Percentiles rank a stretch among this genome's conserved stretches.
These are phyloP conservation scores for Bipolaris gigantea DNA, from an alignment of 2,329 filamentous ascomycete genomes.

Conservation along the genomic window DNA sequence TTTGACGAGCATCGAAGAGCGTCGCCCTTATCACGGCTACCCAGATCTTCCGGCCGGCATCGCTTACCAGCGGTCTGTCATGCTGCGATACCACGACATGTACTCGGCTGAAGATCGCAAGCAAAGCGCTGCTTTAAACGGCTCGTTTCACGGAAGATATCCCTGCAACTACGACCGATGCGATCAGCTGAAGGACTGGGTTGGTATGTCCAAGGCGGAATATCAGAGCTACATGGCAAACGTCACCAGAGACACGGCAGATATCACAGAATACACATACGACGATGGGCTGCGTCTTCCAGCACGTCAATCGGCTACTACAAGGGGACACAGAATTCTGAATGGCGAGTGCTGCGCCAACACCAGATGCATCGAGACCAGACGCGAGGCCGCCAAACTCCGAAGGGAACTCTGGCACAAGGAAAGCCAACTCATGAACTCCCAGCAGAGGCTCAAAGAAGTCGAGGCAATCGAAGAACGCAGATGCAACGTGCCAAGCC, in stretches of 20 bases:
- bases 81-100: conserved; percentile 3
- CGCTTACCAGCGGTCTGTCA: conserved; percentile 4
- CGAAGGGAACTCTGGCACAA: neutral
- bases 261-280: neutral
- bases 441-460: neutral
- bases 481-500: neutral
- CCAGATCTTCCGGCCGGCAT: conserved; percentile 1
- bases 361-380: neutral
- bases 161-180: conserved; percentile 5
- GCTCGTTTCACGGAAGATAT: conserved; percentile 2
- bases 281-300: neutral
- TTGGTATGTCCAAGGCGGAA: neutral
- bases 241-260: neutral
- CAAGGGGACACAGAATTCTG: neutral
- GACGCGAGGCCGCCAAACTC: conserved; percentile 1
- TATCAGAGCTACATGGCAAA: neutral
- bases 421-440: neutral
- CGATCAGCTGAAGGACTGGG: neutral
- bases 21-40: neutral
- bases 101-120: neutral
- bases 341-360: neutral
- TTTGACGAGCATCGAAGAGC: conserved; percentile 1
- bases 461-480: neutral
- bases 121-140: neutral
- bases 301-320: neutral